phyloP scores from a whole-genome alignment of 2,329 filamentous ascomycete genomes.

The Aspergillus alliaceus region DNA sequence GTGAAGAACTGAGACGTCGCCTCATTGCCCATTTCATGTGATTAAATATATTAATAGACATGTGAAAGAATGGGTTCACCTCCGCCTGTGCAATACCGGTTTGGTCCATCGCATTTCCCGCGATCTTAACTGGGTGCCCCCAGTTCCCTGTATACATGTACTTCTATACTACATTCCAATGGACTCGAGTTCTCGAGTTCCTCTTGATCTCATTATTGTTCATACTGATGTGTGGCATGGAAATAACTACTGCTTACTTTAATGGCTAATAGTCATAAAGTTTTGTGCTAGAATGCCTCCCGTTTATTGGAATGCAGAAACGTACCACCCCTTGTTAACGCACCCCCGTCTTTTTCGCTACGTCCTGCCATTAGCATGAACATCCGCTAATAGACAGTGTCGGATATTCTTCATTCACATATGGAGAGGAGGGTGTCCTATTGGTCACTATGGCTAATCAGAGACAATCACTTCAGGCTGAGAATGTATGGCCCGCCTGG shows the following conservation, averaged over 20 bases:
- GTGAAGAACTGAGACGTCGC: too few species aligned
- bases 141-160: not conserved
- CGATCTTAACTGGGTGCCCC: too few species aligned
- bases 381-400: too few species aligned
- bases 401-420: not conserved
- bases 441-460: not conserved
- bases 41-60: too few species aligned
- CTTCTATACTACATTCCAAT: not conserved
- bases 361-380: too few species aligned
- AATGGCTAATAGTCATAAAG: not conserved
- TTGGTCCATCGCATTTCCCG: too few species aligned
- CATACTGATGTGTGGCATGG: not conserved
- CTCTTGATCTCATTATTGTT: not conserved
- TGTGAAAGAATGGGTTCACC: too few species aligned
- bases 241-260: not conserved
- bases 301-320: not conserved
- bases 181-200: too few species aligned
- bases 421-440: not conserved
- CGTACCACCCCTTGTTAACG: not conserved
- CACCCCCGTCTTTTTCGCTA: not conserved
- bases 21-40: too few species aligned
- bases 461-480: not conserved
- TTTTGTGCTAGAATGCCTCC: not conserved
- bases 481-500: not conserved
- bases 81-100: too few species aligned